Conservation (phyloP, 1,139 yeast genomes). For the Suhomyces bolitotheri region DNA sequence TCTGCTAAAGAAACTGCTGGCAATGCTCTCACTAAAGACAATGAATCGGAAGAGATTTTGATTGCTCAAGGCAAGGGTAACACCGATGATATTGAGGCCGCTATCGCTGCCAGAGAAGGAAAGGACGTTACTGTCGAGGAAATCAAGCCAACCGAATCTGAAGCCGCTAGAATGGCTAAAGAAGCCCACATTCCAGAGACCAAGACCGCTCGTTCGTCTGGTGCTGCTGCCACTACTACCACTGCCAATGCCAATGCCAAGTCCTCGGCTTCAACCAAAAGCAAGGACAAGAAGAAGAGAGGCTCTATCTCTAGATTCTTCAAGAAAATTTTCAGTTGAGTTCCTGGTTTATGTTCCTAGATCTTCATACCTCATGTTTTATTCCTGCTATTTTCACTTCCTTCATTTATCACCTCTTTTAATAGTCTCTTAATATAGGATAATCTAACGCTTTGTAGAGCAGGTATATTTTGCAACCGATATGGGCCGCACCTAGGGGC, state of each 20-base stretch:
- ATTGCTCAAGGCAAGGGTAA: slow-evolving; percentile 42
- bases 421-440: slow-evolving; percentile 11
- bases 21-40: slow-evolving; percentile 3
- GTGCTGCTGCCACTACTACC: slow-evolving; percentile 10
- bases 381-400: slow-evolving; percentile 10
- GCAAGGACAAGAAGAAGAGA: slow-evolving; percentile 37
- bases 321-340: slow-evolving; percentile 42
- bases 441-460: slow-evolving; percentile 1
- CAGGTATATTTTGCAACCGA: too few species aligned
- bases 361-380: slow-evolving; percentile 9
- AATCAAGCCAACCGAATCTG: slow-evolving; percentile 44
- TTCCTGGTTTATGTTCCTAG: slow-evolving; percentile 1
- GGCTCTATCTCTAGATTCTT: slow-evolving; percentile 45
- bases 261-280: slow-evolving; percentile 2
- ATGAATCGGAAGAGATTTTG: slow-evolving; percentile 32
- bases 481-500: too few species aligned
- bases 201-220: slow-evolving; percentile 6
- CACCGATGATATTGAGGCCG: slow-evolving; percentile 38
- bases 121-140: slow-evolving; percentile 45
- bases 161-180: slow-evolving; percentile 34
- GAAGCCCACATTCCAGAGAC: slow-evolving; percentile 26
- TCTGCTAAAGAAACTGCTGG: slow-evolving; percentile 13
- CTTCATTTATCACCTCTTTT: slow-evolving; percentile 8
- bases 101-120: slow-evolving; percentile 40
- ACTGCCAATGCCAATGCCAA: slow-evolving; percentile 1